Evolutionary conservation across 257 asterid species (phyloP).

Genomic region (Solanum medicagineum): DNA sequence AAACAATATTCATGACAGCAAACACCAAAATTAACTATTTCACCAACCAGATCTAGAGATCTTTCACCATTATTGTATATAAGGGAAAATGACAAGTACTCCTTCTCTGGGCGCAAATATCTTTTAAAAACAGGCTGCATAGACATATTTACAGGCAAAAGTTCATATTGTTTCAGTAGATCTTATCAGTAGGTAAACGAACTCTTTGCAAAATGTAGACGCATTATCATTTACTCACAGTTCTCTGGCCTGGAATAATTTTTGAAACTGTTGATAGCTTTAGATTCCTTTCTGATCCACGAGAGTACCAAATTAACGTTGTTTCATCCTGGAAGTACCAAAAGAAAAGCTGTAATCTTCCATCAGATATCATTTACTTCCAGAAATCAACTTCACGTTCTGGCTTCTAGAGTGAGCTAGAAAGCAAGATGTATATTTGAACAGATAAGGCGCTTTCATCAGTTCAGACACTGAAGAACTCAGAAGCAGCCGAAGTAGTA

Average conservation of each 20-base stretch:
- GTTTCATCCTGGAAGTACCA: slow-evolving; percentile 69
- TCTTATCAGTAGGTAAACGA: background rate
- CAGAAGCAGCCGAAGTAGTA: background rate
- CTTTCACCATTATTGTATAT: slow-evolving; percentile 81
- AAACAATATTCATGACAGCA: background rate
- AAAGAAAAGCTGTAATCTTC: background rate
- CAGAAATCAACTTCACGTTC: background rate
- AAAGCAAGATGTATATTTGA: background rate
- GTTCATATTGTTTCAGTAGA: background rate
- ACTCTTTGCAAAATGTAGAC: slow-evolving; percentile 1
- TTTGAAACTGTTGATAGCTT: slow-evolving; percentile 66
- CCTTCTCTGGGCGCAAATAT: slow-evolving; percentile 94
- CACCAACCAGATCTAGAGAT: slow-evolving; percentile 89
- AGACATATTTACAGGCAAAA: slow-evolving; percentile 6
- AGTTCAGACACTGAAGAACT: background rate
- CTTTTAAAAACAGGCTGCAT: slow-evolving; percentile 88
- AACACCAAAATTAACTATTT: background rate
- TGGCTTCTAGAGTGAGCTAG: background rate
- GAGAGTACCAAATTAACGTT: slow-evolving; percentile 77
- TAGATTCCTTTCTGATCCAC: slow-evolving; percentile 76
- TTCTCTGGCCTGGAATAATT: slow-evolving; percentile 93
- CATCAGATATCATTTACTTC: background rate
- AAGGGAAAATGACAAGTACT: slow-evolving; percentile 83
- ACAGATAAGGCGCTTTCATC: background rate
- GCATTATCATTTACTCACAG: slow-evolving; percentile 52